Evolutionary conservation across 352 stramenopile genomes (phyloP), one percentile per base, ranked within the genome.

Genomic region (Globisporangium rhizosaccharum): DNA sequence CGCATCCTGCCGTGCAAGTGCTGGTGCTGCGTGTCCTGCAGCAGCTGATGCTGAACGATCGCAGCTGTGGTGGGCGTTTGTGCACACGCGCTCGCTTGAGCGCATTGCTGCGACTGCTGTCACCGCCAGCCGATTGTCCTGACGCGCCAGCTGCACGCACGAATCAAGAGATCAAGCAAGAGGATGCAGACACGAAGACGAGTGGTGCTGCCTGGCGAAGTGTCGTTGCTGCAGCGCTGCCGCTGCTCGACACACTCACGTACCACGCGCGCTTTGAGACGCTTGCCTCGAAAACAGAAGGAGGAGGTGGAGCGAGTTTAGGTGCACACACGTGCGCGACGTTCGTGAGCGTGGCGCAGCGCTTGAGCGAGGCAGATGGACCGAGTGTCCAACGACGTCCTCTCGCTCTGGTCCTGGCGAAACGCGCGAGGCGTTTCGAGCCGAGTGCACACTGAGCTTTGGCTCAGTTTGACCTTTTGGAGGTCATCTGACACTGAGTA

Each of bases 21-120:
- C 56, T 69, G 25, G 55, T 52, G 49, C 30, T 70, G 53, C 62
- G 52, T 23, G 47, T 68, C 30, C 49, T 68, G 53, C 46, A 61
- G 11, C 66, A 65, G n/a, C 30, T 72, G 18, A 30, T 20, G 2
- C 18, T 17, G 17, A 39, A 8, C 17, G 41, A 50, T n/a, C 28
- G 18, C 25, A 41, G 46, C 12, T 41, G 39, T 10, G 36, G 17
- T 18, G 5, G 15, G 15, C 33, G 55, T 15, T 51, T 55, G 36
- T 53, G 46, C 12, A 61, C 56, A 6, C 51, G 56, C 3, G 45
- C n/a, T 7, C 46, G 56, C 25, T 8, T 64, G 17, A 9, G 25
- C 5, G 20, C 30, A 26, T 25, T 67, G 36, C n/a, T 60, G 20
- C 52, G 44, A 26, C n/a, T 67, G 26, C 17, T 60, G 7, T 25